These are phyloP conservation scores for Musa beccarii DNA, from an alignment of 176 grass and related monocot genomes.

Conservation along the genomic window DNA sequence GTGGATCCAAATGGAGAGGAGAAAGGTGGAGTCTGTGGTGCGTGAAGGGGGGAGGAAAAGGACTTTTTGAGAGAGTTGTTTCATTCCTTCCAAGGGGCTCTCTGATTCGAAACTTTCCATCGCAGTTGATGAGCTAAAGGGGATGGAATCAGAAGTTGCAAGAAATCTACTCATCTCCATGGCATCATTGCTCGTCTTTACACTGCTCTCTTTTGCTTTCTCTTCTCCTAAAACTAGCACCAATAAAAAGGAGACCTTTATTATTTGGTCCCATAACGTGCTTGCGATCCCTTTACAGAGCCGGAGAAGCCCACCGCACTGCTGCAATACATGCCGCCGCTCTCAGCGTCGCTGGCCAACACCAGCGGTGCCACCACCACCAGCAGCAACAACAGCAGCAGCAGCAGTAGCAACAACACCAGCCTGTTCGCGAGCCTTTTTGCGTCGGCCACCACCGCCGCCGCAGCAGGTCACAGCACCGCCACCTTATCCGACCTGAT, in stretches of 20 bases:
- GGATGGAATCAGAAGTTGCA: conserved; percentile 4
- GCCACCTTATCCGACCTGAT: conserved; percentile 25
- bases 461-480: conserved; percentile 8
- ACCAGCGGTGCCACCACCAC: conserved; percentile 5
- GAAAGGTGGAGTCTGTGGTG: conserved; percentile 8
- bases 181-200: conserved; percentile 32
- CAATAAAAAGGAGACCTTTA: conserved; percentile 14
- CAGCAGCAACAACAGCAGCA: conserved; percentile 19
- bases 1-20: not conserved
- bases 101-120: conserved; percentile 34
- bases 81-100: not conserved
- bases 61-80: not conserved
- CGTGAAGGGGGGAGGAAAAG: conserved; percentile 10
- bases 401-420: conserved; percentile 26
- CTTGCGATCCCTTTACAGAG: conserved; percentile 40
- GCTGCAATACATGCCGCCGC: conserved; percentile 30
- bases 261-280: conserved; percentile 6
- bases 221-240: not conserved
- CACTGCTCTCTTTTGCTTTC: conserved; percentile 12
- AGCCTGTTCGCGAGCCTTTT: conserved; percentile 68
- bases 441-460: conserved; percentile 37
- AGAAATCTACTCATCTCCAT: conserved; percentile 1
- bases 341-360: not conserved
- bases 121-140: conserved; percentile 15
- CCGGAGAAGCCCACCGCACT: conserved; percentile 23